Percentiles rank a stretch among this genome's conserved stretches.
phyloP scores from a whole-genome alignment of 2,329 filamentous ascomycete genomes.

The Elsinoe arachidis region DNA sequence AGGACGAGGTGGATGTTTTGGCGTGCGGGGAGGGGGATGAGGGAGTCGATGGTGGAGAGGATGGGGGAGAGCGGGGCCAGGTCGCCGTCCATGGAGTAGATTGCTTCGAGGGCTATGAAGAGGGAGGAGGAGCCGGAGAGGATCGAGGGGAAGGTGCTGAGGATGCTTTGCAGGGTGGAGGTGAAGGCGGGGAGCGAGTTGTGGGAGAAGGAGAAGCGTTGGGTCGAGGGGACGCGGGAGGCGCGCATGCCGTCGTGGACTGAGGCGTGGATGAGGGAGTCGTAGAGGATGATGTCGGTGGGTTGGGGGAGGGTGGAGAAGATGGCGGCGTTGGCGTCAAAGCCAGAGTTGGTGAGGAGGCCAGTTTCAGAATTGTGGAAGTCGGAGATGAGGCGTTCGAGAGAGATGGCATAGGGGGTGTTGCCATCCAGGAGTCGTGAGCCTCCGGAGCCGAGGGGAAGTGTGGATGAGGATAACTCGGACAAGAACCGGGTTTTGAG shows the following conservation, averaged over 20 bases:
- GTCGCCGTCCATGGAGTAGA: constrained; percentile 82
- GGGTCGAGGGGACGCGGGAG: constrained; percentile 13
- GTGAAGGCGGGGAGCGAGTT: constrained; percentile 39
- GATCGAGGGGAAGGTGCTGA: constrained; percentile 27
- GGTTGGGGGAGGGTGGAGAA: constrained; percentile 41
- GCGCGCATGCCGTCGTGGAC: constrained; percentile 14
- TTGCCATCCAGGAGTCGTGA: constrained; percentile 60
- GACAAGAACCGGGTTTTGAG: constrained; percentile 43
- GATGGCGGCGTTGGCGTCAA: constrained; percentile 42
- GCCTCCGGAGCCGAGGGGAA: constrained; percentile 48
- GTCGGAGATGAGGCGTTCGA: constrained; percentile 49
- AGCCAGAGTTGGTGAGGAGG: constrained; percentile 51
- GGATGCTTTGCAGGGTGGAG: constrained; percentile 23
- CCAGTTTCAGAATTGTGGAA: constrained; percentile 53
- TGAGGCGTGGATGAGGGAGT: constrained; percentile 69
- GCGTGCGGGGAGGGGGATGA: constrained; percentile 37
- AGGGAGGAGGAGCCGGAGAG: constrained; percentile 41
- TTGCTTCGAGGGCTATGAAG: constrained; percentile 59
- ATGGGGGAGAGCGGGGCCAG: constrained; percentile 56
- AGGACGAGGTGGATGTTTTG: constrained; percentile 56
- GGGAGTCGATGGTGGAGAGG: constrained; percentile 46
- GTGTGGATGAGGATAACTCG: constrained; percentile 33
- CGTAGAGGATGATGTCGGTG: constrained; percentile 53
- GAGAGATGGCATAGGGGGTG: constrained; percentile 48
- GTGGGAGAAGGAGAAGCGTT: constrained; percentile 44